Conservation (phyloP, 2,329 filamentous ascomycete genomes). For the Monosporascus cannonballus region DNA sequence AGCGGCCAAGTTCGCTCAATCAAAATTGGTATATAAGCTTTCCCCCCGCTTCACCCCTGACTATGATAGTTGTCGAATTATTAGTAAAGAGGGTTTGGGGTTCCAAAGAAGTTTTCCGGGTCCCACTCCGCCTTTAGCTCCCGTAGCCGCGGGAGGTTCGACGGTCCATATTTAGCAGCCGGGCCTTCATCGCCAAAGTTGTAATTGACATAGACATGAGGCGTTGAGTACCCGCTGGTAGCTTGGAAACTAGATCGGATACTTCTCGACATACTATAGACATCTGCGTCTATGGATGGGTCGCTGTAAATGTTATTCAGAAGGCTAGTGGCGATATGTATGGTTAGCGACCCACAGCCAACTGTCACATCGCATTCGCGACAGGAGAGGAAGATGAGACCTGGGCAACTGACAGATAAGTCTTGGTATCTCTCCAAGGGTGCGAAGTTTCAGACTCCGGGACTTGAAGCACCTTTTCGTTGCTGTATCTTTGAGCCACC, state of each 20-base stretch:
- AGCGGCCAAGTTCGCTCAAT: too few species aligned
- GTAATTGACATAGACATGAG: neutral
- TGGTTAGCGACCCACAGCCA: neutral
- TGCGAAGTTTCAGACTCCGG: neutral
- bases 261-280: slow-evolving; percentile 1
- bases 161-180: neutral
- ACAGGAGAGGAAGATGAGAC: neutral
- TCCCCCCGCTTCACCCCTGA: too few species aligned
- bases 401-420: neutral
- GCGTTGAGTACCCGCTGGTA: neutral
- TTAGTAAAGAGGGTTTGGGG: neutral
- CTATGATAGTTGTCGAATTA: neutral
- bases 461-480: neutral
- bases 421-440: neutral
- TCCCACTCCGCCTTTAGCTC: neutral
- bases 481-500: slow-evolving; percentile 1
- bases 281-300: neutral
- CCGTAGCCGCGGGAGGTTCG: slow-evolving; percentile 1
- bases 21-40: too few species aligned
- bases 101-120: neutral
- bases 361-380: neutral
- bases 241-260: neutral
- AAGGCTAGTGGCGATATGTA: too few species aligned
- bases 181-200: slow-evolving; percentile 1
- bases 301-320: neutral